A percentile compares a stretch with the other conserved stretches of the same genome.
phyloP scores from a whole-genome alignment of 352 stramenopile species.

The Phytopythium sindhum region DNA sequence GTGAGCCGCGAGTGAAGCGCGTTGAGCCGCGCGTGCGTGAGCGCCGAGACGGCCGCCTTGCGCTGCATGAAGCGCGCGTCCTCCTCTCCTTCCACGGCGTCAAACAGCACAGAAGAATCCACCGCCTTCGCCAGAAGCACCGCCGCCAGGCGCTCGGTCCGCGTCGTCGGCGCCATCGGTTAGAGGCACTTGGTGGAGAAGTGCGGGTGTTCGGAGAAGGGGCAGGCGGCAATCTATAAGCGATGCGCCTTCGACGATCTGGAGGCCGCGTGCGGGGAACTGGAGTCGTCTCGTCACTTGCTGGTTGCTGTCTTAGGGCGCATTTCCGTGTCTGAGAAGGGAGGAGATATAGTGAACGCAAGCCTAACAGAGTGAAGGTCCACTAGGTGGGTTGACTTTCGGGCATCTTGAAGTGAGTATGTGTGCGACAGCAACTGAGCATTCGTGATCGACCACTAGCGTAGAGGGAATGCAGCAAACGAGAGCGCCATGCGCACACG shows the following conservation, averaged over 20 bases:
- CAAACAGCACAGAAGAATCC: too few relatives aligned
- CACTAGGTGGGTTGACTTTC: not conserved
- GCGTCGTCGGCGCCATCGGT: not conserved
- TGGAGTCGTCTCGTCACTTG: too few relatives aligned
- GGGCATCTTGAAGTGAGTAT: not conserved
- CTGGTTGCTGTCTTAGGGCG: too few relatives aligned
- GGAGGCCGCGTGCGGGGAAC: too few relatives aligned
- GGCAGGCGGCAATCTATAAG: too few relatives aligned
- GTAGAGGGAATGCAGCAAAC: too few relatives aligned
- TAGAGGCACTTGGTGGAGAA: constrained; percentile 3
- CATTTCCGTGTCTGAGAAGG: too few relatives aligned
- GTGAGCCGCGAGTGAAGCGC: not conserved
- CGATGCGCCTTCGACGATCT: too few relatives aligned
- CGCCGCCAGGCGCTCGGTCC: not conserved
- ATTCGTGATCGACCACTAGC: too few relatives aligned
- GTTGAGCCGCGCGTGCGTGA: not conserved
- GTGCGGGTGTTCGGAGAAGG: too few relatives aligned
- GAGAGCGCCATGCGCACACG: too few relatives aligned
- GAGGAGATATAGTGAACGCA: not conserved
- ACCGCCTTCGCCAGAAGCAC: not conserved
- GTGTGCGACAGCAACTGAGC: too few relatives aligned
- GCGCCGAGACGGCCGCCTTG: constrained; percentile 7
- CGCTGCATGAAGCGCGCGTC: constrained; percentile 7
- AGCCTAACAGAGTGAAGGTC: not conserved
- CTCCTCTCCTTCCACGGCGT: not conserved